Conservation (phyloP, 2,329 filamentous ascomycete species). For the Xylaria sp. region DNA sequence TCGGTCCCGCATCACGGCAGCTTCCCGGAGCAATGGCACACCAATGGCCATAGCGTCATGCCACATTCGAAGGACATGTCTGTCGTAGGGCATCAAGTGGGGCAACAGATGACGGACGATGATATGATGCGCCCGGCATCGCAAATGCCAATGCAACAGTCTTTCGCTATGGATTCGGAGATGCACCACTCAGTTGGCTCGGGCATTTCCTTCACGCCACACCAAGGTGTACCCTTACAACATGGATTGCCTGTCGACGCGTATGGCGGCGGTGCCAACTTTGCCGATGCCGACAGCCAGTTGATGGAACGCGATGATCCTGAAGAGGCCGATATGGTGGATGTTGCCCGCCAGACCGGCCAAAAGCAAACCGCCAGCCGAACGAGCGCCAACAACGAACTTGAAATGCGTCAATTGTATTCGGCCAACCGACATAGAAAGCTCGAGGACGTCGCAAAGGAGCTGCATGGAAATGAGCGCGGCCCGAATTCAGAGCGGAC, state of each 20-base stretch:
- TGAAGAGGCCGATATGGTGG: slow-evolving; percentile 51
- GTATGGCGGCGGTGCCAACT: slow-evolving; percentile 48
- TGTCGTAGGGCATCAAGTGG: slow-evolving; percentile 25
- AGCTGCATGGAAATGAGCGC: slow-evolving; percentile 72
- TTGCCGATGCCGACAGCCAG: slow-evolving; percentile 54
- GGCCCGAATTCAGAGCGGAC: slow-evolving; percentile 77
- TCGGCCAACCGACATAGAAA: slow-evolving; percentile 61
- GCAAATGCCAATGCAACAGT: slow-evolving; percentile 48
- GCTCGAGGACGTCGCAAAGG: slow-evolving; percentile 66
- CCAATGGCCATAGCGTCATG: slow-evolving; percentile 36
- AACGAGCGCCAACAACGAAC: slow-evolving; percentile 72
- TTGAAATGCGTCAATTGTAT: slow-evolving; percentile 73
- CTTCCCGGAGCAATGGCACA: slow-evolving; percentile 47
- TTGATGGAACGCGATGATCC: slow-evolving; percentile 56
- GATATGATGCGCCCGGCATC: slow-evolving; percentile 54
- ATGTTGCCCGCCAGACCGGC: slow-evolving; percentile 38
- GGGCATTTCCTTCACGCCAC: slow-evolving; percentile 40
- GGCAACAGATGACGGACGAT: slow-evolving; percentile 46
- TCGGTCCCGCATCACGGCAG: slow-evolving; percentile 33
- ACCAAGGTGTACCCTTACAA: slow-evolving; percentile 33
- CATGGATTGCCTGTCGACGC: slow-evolving; percentile 52
- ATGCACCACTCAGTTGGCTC: slow-evolving; percentile 45
- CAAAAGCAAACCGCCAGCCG: slow-evolving; percentile 54
- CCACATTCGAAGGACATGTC: slow-evolving; percentile 40
- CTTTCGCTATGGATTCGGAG: slow-evolving; percentile 45